Base-by-base conservation (phyloP, 192 early-diverging fungal species). In the Dissophora globulifera region DNA sequence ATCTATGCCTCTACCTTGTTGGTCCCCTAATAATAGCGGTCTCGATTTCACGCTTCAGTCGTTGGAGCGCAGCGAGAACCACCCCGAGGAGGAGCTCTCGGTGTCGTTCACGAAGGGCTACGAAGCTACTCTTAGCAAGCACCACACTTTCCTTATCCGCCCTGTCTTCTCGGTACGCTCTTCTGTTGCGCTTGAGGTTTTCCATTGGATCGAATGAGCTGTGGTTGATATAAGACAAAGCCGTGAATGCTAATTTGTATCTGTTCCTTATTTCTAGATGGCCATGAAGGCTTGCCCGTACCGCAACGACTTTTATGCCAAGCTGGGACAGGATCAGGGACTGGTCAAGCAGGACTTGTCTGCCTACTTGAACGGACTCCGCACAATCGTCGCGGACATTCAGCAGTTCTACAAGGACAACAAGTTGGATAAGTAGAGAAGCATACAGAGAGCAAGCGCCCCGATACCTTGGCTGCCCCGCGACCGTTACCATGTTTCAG, bases 281-380 rank as follows among this genome's bases (percentile, higher is more conserved):
- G 93, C 92, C 9, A 97, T 98, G 95, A 89, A 89, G 69, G 93
- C 93, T 12, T 97, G 95, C 79, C 97, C 97, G 22, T 86, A 88
- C 65, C 93, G 95, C 52, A 86, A 86, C 40, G 89, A 91, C 60
- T 97, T 98, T 80, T 98, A 95, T 78, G 83, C 82, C 27, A 94
- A 93, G 79, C 82, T 98, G 23, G 91, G 92, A 49, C 80, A 80
- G 31, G 83, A 86, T 67, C 82, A 87, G 49, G 83, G 82, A 22
- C 82, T 82, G 42, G 85, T 90, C 26, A 32, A 84, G 42, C 76
- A 71, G 27, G 78, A 88, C 31, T 85, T 95, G 64, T 78, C 85
- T 22, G 61, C 66, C 29, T 98, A 93, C 91, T 83, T 95, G 41
- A 52, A 45, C 4, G 91, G 90, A 33, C 87, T 98, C 42, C 92